Evolutionary conservation across 768 basidiomycete genomes (phyloP).

Genomic region (Myochromella boudieri): DNA sequence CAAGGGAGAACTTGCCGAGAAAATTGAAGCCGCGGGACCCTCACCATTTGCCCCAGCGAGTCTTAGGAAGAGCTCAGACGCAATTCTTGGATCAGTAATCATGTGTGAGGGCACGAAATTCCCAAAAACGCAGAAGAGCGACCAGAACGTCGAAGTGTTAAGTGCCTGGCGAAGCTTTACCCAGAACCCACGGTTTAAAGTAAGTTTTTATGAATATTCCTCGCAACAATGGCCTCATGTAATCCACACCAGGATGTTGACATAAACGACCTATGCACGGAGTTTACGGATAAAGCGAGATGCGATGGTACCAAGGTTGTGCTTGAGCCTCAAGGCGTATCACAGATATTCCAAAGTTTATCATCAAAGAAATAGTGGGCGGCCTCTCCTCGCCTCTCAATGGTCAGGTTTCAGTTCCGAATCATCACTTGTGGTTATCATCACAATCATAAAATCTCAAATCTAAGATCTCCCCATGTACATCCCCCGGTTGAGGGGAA

Average conservation of each 20-base stretch:
- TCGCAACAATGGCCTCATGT: constrained; percentile 4
- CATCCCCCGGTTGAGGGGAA: neutral
- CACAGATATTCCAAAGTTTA: constrained; percentile 45
- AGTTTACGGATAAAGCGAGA: constrained; percentile 79
- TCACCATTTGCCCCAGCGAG: constrained; percentile 55
- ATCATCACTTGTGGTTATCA: neutral
- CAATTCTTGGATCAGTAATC: constrained; percentile 50
- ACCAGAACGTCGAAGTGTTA: constrained; percentile 74
- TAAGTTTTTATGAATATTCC: constrained; percentile 39
- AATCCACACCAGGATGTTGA: constrained; percentile 58
- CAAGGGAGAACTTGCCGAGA: constrained; percentile 48
- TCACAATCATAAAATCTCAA: neutral
- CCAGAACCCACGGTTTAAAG: constrained; percentile 74
- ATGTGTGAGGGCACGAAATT: constrained; percentile 67
- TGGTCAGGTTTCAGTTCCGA: neutral
- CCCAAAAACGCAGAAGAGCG: constrained; percentile 66
- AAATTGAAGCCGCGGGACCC: constrained; percentile 52
- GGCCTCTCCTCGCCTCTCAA: too few species aligned
- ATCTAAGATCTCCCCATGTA: too few species aligned
- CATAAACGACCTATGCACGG: constrained; percentile 74
- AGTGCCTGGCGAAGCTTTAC: constrained; percentile 80
- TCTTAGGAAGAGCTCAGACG: constrained; percentile 44
- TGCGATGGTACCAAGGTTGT: constrained; percentile 87
- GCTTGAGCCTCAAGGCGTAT: constrained; percentile 56
- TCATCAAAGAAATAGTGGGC: constrained; percentile 19